These are phyloP conservation scores for Leccinum subrobustum DNA, from an alignment of 1,284 basidiomycete species.

Conservation along the genomic window DNA sequence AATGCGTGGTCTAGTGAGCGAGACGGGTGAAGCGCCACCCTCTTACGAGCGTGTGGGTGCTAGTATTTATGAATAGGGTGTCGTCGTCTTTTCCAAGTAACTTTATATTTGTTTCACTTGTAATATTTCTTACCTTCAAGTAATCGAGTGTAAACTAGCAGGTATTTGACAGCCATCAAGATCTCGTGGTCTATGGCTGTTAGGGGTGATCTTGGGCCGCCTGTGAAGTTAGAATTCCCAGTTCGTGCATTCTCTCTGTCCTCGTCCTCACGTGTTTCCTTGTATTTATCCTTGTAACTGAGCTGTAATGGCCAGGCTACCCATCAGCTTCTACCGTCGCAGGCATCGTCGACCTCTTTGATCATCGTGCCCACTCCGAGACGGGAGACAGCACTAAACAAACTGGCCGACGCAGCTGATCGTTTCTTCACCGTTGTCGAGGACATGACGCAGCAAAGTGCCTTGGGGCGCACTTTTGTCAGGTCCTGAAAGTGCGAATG, in stretches of 20 bases:
- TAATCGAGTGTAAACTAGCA: background rate
- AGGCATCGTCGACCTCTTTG: constrained; percentile 22
- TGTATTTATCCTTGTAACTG: background rate
- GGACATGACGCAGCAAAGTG: no score
- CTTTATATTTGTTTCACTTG: background rate
- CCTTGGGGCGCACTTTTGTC: no score
- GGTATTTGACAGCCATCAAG: background rate
- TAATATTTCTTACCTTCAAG: background rate
- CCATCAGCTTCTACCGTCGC: constrained; percentile 24
- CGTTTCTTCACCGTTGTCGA: constrained; percentile 20
- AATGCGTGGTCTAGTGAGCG: constrained; percentile 61
- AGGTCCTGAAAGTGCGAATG: no score
- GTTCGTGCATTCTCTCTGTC: background rate
- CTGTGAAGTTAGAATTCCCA: no score
- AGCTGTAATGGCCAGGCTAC: constrained; percentile 15
- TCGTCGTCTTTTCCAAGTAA: background rate
- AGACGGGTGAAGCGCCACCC: constrained; percentile 64
- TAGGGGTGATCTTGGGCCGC: background rate
- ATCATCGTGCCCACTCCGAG: constrained; percentile 19
- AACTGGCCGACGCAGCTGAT: constrained; percentile 19
- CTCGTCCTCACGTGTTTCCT: no score
- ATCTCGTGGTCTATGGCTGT: background rate
- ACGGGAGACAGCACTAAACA: constrained; percentile 25
- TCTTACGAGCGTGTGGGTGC: constrained; percentile 42
- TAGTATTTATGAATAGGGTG: background rate